Percentiles rank a stretch among this genome's conserved stretches.
Evolutionary conservation across 1,284 basidiomycete genomes (phyloP).

Genomic region (Polyporus tsugae): DNA sequence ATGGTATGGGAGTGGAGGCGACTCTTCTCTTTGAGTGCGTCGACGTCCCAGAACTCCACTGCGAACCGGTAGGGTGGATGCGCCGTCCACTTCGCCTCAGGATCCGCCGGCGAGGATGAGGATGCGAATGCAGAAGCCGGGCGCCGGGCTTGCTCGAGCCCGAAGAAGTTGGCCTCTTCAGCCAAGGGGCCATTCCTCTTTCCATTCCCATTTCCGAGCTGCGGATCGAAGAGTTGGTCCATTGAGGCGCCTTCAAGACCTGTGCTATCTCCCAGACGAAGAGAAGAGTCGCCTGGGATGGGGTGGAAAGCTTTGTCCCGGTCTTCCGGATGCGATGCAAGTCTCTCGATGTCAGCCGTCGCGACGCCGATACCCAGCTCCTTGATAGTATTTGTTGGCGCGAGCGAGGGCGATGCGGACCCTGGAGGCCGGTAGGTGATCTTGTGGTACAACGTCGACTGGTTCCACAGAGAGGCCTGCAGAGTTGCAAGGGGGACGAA

Average conservation of each 20-base stretch:
- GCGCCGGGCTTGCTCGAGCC: constrained; percentile 59
- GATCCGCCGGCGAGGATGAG: not conserved
- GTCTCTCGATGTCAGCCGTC: constrained; percentile 53
- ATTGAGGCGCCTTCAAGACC: constrained; percentile 60
- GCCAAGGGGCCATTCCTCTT: constrained; percentile 40
- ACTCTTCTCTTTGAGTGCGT: constrained; percentile 84
- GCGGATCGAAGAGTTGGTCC: constrained; percentile 58
- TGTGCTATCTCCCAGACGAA: constrained; percentile 80
- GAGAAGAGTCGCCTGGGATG: constrained; percentile 79
- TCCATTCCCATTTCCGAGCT: constrained; percentile 23
- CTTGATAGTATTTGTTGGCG: constrained; percentile 56
- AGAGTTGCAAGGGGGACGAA: constrained; percentile 75
- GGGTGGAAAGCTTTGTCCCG: constrained; percentile 64
- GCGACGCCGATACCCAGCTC: constrained; percentile 67
- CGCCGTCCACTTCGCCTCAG: constrained; percentile 61
- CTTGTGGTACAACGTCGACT: constrained; percentile 66
- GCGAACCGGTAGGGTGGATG: constrained; percentile 84
- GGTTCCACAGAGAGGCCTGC: constrained; percentile 83
- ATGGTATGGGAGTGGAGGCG: constrained; percentile 80
- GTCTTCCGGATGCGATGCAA: constrained; percentile 34
- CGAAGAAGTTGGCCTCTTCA: constrained; percentile 70
- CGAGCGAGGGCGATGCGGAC: constrained; percentile 46
- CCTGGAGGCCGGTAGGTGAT: constrained; percentile 54
- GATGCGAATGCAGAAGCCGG: constrained; percentile 49
- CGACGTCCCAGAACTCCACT: constrained; percentile 92